Evolutionary conservation across 805 yeast species (phyloP).

Genomic region (Yamadazyma insecticola): DNA sequence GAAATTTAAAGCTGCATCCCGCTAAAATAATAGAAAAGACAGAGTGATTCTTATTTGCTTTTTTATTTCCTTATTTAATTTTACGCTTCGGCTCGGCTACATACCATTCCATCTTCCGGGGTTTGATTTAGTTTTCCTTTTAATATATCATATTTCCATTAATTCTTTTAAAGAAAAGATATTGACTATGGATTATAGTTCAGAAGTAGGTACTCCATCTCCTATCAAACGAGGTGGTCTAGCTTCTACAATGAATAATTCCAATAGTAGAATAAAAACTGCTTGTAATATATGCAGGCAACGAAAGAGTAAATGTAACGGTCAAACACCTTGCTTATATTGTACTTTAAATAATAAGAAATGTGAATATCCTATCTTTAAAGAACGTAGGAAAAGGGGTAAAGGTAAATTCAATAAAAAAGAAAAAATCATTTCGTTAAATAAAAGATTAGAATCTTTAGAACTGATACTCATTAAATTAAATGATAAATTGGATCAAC

Average conservation of each 20-base stretch:
- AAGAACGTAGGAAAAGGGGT: constrained; percentile 12
- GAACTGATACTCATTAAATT: constrained; percentile 17
- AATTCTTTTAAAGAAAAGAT: no score
- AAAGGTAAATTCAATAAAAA: constrained; percentile 10
- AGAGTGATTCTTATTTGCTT: no score
- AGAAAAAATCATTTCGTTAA: constrained; percentile 6
- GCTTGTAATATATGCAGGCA: constrained; percentile 50
- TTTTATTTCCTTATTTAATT: no score
- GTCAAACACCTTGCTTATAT: constrained; percentile 37
- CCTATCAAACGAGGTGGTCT: no score
- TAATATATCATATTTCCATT: no score
- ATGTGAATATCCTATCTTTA: constrained; percentile 24
- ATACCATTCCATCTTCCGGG: no score
- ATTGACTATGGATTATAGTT: no score
- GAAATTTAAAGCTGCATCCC: no score
- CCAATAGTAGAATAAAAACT: constrained; percentile 6
- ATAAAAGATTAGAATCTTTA: constrained; percentile 15
- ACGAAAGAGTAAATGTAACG: constrained; percentile 51
- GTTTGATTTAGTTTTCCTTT: no score
- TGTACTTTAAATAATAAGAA: constrained; percentile 28
- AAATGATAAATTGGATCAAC: constrained; percentile 13
- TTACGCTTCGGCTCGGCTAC: no score
- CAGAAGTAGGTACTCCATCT: no score
- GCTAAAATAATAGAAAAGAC: no score
- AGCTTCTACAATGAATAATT: neutral